Percentiles rank a stretch among this genome's conserved stretches.
These are phyloP conservation scores for Pontederia crassipes DNA, from an alignment of 176 grass and related monocot species.

Conservation along the genomic window DNA sequence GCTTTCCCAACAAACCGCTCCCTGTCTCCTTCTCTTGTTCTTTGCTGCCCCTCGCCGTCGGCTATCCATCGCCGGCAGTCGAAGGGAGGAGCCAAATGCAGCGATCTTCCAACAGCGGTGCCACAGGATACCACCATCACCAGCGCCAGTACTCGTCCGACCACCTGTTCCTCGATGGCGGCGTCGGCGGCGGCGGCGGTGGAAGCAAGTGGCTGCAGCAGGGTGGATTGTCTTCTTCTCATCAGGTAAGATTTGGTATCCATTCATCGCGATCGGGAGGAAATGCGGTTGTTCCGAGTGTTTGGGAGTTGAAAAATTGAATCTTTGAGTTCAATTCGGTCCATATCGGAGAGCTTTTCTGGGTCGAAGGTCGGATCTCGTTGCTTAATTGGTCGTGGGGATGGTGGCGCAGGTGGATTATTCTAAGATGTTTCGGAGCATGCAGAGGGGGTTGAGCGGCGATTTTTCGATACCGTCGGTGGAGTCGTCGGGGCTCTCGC, in stretches of 20 bases:
- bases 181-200: constrained; percentile 32
- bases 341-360: not conserved
- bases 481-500: constrained; percentile 59
- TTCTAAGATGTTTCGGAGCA: constrained; percentile 28
- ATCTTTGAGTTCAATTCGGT: constrained; percentile 24
- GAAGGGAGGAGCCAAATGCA: constrained; percentile 22
- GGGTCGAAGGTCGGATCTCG: not conserved
- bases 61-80: not conserved
- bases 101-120: constrained; percentile 1
- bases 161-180: constrained; percentile 63
- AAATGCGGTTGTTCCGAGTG: not conserved
- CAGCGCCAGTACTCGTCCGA: constrained; percentile 60
- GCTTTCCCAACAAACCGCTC: too few species aligned
- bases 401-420: constrained; percentile 17
- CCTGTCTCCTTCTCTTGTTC: too few species aligned
- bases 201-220: constrained; percentile 21
- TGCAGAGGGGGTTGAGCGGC: constrained; percentile 49
- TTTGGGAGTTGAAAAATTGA: not conserved
- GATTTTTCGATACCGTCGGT: constrained; percentile 54
- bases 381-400: constrained; percentile 5
- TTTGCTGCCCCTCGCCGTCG: too few species aligned
- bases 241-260: not conserved
- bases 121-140: constrained; percentile 13
- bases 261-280: not conserved
- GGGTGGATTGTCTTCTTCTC: constrained; percentile 5